These are phyloP conservation scores for Russula compacta DNA, from an alignment of 768 basidiomycete genomes.

Conservation along the genomic window DNA sequence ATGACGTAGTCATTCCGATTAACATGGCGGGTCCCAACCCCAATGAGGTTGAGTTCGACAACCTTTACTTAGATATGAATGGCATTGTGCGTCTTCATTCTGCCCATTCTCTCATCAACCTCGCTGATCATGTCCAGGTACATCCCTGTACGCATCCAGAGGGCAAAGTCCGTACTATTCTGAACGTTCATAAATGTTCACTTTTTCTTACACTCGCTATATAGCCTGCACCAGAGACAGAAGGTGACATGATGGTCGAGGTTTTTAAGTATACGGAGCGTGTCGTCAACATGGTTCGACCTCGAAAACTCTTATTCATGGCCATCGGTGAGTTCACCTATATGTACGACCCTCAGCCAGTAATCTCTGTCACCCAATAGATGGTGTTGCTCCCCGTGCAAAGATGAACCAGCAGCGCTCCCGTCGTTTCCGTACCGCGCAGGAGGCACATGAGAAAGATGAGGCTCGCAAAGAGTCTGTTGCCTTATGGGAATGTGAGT, in stretches of 20 bases:
- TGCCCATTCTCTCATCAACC: neutral
- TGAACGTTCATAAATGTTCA: neutral
- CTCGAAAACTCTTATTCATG: conserved; percentile 94
- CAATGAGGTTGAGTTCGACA: conserved; percentile 94
- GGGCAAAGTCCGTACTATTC: conserved; percentile 58
- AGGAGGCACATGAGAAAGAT: conserved; percentile 93
- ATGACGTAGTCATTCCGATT: conserved; percentile 61
- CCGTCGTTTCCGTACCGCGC: conserved; percentile 87
- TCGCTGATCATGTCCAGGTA: conserved; percentile 41
- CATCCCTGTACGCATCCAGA: conserved; percentile 99
- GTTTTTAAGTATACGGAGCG: conserved; percentile 95
- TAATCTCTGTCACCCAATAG: conserved; percentile 31
- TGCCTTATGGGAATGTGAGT: conserved; percentile 73
- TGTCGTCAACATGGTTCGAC: conserved; percentile 94
- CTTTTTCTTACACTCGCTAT: neutral
- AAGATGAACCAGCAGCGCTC: conserved; percentile 99
- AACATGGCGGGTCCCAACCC: conserved; percentile 80
- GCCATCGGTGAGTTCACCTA: conserved; percentile 67
- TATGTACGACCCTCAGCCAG: conserved; percentile 4
- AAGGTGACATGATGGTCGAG: conserved; percentile 99
- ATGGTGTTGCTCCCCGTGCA: conserved; percentile 94
- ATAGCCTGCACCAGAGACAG: conserved; percentile 92
- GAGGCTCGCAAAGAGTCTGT: conserved; percentile 78
- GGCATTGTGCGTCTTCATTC: conserved; percentile 66
- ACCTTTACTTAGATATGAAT: conserved; percentile 98